These are phyloP conservation scores for Chloris gayana DNA, from an alignment of 176 grass and related monocot genomes.

Conservation along the genomic window DNA sequence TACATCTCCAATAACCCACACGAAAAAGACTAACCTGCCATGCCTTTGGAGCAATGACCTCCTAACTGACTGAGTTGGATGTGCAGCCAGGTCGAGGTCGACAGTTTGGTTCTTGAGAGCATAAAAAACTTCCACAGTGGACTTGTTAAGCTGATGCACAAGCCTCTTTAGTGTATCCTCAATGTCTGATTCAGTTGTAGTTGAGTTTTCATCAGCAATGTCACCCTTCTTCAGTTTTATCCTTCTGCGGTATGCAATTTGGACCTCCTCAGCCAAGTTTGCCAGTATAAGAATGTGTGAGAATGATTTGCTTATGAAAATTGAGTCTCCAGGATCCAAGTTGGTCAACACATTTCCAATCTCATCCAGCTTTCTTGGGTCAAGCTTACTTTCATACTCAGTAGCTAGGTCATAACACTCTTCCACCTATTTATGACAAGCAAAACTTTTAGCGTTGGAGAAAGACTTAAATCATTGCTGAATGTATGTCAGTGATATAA, in stretches of 20 bases:
- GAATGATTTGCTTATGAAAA: slow-evolving; percentile 80
- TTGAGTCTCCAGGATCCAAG: slow-evolving; percentile 85
- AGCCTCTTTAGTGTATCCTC: slow-evolving; percentile 90
- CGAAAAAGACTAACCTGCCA: slow-evolving; percentile 66
- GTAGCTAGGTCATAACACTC: slow-evolving; percentile 92
- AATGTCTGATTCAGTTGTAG: slow-evolving; percentile 85
- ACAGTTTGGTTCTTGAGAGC: slow-evolving; percentile 88
- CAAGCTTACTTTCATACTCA: slow-evolving; percentile 73
- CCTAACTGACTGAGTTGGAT: slow-evolving; percentile 93
- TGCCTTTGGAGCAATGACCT: slow-evolving; percentile 92
- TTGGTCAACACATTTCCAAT: slow-evolving; percentile 69
- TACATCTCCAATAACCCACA: slow-evolving; percentile 14
- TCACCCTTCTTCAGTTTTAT: slow-evolving; percentile 90
- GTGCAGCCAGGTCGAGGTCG: slow-evolving; percentile 88
- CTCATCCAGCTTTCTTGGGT: slow-evolving; percentile 69
- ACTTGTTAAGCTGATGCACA: slow-evolving; percentile 70
- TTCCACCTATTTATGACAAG: slow-evolving; percentile 68
- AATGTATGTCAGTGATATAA: neutral
- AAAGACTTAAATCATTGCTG: neutral
- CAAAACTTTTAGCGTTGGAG: neutral
- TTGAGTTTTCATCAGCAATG: slow-evolving; percentile 89
- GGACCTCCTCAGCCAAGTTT: slow-evolving; percentile 95
- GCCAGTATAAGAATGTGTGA: slow-evolving; percentile 95
- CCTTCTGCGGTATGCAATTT: slow-evolving; percentile 84
- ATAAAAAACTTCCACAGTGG: slow-evolving; percentile 76